Base-by-base conservation (phyloP, 73 alveolate genomes). In the Symbiodinium pilosum region DNA sequence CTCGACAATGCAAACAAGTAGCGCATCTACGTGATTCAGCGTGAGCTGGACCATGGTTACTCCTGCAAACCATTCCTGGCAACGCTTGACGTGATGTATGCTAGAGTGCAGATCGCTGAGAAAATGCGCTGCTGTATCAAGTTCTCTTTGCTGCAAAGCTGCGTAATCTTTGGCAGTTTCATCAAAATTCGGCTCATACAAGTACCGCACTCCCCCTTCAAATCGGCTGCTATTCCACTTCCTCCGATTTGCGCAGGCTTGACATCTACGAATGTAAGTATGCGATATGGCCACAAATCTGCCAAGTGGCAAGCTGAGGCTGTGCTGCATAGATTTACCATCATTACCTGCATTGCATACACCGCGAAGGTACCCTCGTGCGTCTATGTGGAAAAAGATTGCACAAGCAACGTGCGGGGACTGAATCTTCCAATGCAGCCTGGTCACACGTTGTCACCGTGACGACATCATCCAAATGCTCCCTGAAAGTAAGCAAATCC, bases 161-260 rank as follows among this genome's bases (percentile, higher is more conserved):
- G 73, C 95, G 83, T 89, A 89, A 73, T 89, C 95, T 64, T 41
- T 64, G 34, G 95, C 95, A 38, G 87, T 89, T 26, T 81, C 87
- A 47, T 89, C 95, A 64, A 64, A 89, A 47, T 89, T 89, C 24
- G 95, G 95, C 73, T 89, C 95, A 42, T 89, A 89, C 36, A 89
- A 83, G 38, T 89, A 89, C 52, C 95, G 95, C 36, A 89, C 73
- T 38, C 95, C 95, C 43, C 95, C 95, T 42, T 89, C 95, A 68
- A 89, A 89, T 20, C 95, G 54, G 95, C 95, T 89, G 73, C 87
- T 89, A 59, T 89, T 89, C 95, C 95, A 89, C 38, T 89, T 89
- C 95, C 95, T 89, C 47, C 51, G 59, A 20, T 3, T 14, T 14
- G 30, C 16, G 54, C 88, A 26, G 56, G 7, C 26, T 54, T 30